These are phyloP conservation scores for Heteromeles arbutifolia DNA, from an alignment of 306 rosid genomes.

Conservation along the genomic window DNA sequence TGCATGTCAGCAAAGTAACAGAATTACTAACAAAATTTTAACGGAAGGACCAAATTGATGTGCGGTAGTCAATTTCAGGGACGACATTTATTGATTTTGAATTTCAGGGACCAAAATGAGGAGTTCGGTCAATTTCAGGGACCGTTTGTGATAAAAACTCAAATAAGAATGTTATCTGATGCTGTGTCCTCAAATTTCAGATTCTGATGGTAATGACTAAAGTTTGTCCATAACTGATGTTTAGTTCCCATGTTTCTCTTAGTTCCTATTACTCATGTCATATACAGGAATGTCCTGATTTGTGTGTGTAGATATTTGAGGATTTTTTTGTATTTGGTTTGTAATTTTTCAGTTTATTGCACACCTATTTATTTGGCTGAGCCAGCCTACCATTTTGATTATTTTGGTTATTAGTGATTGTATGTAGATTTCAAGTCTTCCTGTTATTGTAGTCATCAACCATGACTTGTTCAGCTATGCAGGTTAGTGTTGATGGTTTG, in stretches of 20 bases:
- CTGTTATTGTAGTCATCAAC: constrained; percentile 38
- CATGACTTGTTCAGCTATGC: constrained; percentile 65
- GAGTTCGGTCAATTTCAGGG: no score
- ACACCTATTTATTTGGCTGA: neutral
- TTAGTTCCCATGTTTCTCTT: neutral
- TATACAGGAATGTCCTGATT: neutral
- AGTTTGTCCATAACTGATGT: neutral
- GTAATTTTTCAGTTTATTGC: neutral
- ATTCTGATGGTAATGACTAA: neutral
- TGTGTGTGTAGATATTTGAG: neutral
- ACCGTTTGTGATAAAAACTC: no score
- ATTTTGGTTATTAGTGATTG: neutral
- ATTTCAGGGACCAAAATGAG: no score
- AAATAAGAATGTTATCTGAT: neutral
- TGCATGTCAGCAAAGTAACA: no score
- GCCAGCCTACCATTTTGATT: neutral
- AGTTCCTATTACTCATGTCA: neutral
- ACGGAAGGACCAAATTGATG: no score
- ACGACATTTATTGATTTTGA: no score
- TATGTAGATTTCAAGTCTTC: constrained; percentile 5
- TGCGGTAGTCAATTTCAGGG: no score
- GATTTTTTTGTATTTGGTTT: neutral
- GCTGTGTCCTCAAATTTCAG: neutral
- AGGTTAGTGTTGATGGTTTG: constrained; percentile 96
- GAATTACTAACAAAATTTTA: no score